Evolutionary conservation across 2,329 filamentous ascomycete genomes (phyloP), one percentile per base, ranked within the genome.

Genomic region (Ophiocordyceps robertsii): DNA sequence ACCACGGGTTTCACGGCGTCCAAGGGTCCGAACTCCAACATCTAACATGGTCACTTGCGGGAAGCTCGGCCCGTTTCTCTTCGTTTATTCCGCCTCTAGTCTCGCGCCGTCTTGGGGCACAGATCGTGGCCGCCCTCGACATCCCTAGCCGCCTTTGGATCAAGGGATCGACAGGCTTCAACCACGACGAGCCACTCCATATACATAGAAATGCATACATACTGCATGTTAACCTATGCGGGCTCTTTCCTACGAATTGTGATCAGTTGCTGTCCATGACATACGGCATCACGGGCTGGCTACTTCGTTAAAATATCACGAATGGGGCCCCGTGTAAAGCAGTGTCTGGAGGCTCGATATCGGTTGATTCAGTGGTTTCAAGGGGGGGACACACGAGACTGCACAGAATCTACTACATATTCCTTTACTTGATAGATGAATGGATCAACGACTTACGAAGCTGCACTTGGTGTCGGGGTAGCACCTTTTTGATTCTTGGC

Each of bases 1-100:
- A 66, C 63, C 63, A 66, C 53, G 55, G 61, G 59, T 56, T 59
- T 59, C 52, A 50, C 31, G 50, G 50, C 47, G 50, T 49, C 43
- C 24, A 27, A 47, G 43, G 41, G 35, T 56, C 52, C 53, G 54
- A 51, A 48, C 36, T 42, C 41, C 48, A 51, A 41, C 47, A 49
- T 44, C 47, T 44, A 42, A 43, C 35, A 44, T 46, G 29, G 40
- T 32, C 31, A 24, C 40, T 39, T 43, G 29, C 31, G 45, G 43
- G 21, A 32, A 24, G 42, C 37, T 35, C 35, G 16, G 5, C 16
- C 39, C 37, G 36, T 16, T 37, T 16, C 42, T 29, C 32, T 37
- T 41, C 29, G 8, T 17, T 21, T 16, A 10, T 24, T 36, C 33
- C 14, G 14, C 17, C 19, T 37, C 13, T 37, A 9, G 10, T 24